These are phyloP conservation scores for Anisodus acutangulus DNA, from an alignment of 257 asterid species.

Conservation along the genomic window DNA sequence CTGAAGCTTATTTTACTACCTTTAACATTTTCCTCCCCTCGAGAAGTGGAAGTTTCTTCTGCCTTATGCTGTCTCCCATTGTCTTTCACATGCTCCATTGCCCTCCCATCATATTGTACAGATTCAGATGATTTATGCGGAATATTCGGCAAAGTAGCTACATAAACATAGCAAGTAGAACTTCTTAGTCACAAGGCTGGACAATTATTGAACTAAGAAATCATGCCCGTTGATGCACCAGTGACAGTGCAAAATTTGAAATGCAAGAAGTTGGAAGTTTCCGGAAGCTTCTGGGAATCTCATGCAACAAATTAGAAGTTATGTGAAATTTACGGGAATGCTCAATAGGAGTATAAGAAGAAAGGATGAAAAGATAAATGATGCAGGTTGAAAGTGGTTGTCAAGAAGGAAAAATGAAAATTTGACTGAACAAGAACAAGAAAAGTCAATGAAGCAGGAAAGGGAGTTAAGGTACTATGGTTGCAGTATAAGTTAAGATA, in stretches of 20 bases:
- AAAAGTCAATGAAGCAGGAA: not conserved
- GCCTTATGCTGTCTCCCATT: conserved; percentile 59
- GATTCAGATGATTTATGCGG: conserved; percentile 58
- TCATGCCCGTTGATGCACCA: conserved; percentile 1
- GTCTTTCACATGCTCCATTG: conserved; percentile 53
- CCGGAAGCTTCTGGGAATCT: not conserved
- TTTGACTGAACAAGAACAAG: not conserved
- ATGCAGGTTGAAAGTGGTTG: not conserved
- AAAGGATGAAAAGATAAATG: not conserved
- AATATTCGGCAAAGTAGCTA: conserved; percentile 42
- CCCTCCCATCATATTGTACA: conserved; percentile 61
- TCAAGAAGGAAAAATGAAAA: not conserved
- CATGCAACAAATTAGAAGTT: not conserved
- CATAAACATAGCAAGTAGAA: conserved; percentile 32
- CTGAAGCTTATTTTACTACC: conserved; percentile 49
- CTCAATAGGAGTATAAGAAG: not conserved
- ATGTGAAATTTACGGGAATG: not conserved
- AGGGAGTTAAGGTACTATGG: not conserved
- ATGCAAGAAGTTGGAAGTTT: conserved; percentile 5
- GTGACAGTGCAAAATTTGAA: not conserved
- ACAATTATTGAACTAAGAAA: conserved; percentile 16
- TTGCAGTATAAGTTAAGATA: not conserved
- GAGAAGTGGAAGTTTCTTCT: conserved; percentile 67
- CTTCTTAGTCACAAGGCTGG: conserved; percentile 22
- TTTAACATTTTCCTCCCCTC: conserved; percentile 51